phyloP scores from a whole-genome alignment of 371 early-diverging fungal genomes.

The Mucor plumbeus region DNA sequence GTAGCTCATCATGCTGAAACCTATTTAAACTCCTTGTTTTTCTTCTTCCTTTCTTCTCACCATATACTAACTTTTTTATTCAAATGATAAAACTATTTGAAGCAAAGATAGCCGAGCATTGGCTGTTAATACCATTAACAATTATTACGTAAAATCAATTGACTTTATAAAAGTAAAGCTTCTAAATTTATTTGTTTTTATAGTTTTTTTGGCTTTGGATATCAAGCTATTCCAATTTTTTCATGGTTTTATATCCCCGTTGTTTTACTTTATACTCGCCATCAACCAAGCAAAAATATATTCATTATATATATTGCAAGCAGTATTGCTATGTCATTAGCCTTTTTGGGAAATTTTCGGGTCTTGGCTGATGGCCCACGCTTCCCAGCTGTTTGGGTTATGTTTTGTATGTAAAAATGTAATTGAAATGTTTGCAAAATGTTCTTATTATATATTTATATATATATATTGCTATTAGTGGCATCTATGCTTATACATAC shows the following conservation, averaged over 20 bases:
- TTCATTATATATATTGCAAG: slow-evolving; percentile 18
- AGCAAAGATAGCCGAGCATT: not conserved
- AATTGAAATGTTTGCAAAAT: not conserved
- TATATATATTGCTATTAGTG: not conserved
- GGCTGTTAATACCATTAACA: not conserved
- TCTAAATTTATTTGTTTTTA: not conserved
- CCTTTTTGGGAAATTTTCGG: slow-evolving; percentile 30
- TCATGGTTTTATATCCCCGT: slow-evolving; percentile 32
- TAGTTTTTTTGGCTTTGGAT: slow-evolving; percentile 43
- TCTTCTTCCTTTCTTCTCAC: not conserved
- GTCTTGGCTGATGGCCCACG: not conserved
- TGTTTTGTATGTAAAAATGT: slow-evolving; percentile 17
- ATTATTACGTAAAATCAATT: not conserved
- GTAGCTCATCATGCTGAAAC: not conserved
- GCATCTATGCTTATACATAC: not conserved
- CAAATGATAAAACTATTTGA: not conserved
- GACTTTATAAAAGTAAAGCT: not conserved
- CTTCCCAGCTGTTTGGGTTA: slow-evolving; percentile 21
- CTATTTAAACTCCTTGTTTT: slow-evolving; percentile 2
- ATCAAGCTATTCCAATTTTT: slow-evolving; percentile 41
- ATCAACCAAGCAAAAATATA: slow-evolving; percentile 19
- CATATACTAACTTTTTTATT: not conserved
- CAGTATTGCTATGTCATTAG: slow-evolving; percentile 16
- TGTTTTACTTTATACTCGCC: slow-evolving; percentile 30
- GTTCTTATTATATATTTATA: not conserved